Conservation (phyloP, 1,284 basidiomycete species). For the Ganoderma sinense region DNA sequence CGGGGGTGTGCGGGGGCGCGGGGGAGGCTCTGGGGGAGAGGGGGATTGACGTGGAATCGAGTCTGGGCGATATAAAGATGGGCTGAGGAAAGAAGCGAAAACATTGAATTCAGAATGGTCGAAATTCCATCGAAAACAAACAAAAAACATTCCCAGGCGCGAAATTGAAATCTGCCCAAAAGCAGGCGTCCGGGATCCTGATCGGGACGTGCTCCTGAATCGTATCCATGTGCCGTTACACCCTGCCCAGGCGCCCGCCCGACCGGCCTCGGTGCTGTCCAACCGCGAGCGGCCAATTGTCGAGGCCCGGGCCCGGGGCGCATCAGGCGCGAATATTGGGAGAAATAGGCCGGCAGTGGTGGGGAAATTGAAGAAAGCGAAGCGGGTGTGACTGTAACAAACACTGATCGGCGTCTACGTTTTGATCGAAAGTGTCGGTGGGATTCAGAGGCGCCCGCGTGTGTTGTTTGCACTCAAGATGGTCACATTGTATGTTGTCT, state of each 20-base stretch:
- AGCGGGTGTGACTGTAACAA: background rate
- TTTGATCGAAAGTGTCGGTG: slow-evolving; percentile 29
- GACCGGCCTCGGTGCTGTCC: slow-evolving; percentile 1
- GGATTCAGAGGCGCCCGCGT: slow-evolving; percentile 24
- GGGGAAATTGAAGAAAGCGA: background rate
- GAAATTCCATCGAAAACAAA: slow-evolving; percentile 45
- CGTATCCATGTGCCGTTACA: slow-evolving; percentile 26
- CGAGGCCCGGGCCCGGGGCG: background rate
- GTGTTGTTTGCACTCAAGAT: slow-evolving; percentile 31
- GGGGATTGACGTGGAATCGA: slow-evolving; percentile 38
- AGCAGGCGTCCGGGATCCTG: slow-evolving; percentile 31
- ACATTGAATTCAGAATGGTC: slow-evolving; percentile 43
- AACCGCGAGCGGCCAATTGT: background rate
- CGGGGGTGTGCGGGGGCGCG: slow-evolving; percentile 20
- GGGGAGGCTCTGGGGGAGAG: slow-evolving; percentile 29
- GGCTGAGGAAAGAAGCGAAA: slow-evolving; percentile 42
- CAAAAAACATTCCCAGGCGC: slow-evolving; percentile 42
- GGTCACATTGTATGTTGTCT: slow-evolving; percentile 34
- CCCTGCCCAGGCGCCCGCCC: slow-evolving; percentile 11
- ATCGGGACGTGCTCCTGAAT: slow-evolving; percentile 35
- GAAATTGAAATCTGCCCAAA: slow-evolving; percentile 36
- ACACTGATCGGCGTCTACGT: slow-evolving; percentile 23
- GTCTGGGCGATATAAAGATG: slow-evolving; percentile 39
- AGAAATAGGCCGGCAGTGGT: background rate
- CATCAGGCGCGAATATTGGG: background rate